Evolutionary conservation across 768 basidiomycete genomes (phyloP).

Genomic region (Hemileccinum rubropunctum): DNA sequence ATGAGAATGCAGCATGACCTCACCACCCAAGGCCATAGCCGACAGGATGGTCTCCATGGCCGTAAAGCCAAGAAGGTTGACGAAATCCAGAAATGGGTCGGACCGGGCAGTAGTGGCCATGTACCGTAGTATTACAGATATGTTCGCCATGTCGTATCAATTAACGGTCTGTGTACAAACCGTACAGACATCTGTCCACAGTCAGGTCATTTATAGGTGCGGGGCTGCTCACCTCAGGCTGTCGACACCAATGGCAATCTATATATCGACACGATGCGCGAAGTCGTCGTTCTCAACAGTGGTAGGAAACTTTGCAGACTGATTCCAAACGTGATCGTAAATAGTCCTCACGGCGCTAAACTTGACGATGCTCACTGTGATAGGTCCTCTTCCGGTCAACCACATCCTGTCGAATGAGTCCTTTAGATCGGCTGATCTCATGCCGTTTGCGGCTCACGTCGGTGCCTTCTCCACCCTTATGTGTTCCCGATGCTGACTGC

Average conservation of each 20-base stretch:
- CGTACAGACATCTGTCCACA: too few relatives aligned
- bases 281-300: constrained; percentile 89
- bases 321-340: neutral
- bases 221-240: too few relatives aligned
- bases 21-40: constrained; percentile 35
- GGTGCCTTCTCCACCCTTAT: constrained; percentile 23
- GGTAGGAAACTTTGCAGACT: neutral
- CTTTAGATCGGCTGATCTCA: constrained; percentile 73
- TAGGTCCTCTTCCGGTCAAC: constrained; percentile 73
- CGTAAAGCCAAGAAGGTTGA: constrained; percentile 32
- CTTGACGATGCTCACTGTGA: constrained; percentile 64
- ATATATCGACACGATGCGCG: constrained; percentile 89
- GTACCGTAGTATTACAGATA: too few relatives aligned
- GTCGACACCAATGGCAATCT: constrained; percentile 59
- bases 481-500: neutral
- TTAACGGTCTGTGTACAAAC: too few relatives aligned
- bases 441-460: constrained; percentile 84
- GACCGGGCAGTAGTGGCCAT: too few relatives aligned
- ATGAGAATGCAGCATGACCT: constrained; percentile 34
- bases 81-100: too few relatives aligned
- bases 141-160: too few relatives aligned
- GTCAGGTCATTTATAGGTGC: too few relatives aligned
- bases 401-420: constrained; percentile 64
- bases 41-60: constrained; percentile 38
- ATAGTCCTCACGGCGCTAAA: constrained; percentile 84